Conservation (phyloP, 192 early-diverging fungal genomes). For the Coemansia sp. region DNA sequence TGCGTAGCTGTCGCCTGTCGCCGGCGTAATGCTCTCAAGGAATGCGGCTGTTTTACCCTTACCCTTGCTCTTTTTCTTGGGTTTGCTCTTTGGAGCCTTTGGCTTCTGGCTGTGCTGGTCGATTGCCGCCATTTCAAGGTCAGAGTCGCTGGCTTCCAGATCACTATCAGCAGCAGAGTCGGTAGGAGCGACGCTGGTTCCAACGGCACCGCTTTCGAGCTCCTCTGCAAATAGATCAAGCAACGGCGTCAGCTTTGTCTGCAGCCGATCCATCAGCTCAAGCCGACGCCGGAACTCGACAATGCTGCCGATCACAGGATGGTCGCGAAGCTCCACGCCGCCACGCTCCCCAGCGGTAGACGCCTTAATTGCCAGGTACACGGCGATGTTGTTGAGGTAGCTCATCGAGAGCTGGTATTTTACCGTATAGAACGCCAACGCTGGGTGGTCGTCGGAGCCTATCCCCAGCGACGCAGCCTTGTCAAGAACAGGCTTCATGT, state of each 20-base stretch:
- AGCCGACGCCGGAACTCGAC: constrained; percentile 74
- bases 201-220: constrained; percentile 51
- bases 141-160: constrained; percentile 6
- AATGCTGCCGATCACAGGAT: constrained; percentile 85
- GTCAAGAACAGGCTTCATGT: constrained; percentile 33
- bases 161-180: neutral
- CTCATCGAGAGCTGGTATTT: constrained; percentile 63
- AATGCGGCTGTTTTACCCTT: constrained; percentile 4
- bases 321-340: constrained; percentile 63
- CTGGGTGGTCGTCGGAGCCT: constrained; percentile 43
- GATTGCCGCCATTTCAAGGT: constrained; percentile 34
- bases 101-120: neutral
- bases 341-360: constrained; percentile 56
- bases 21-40: constrained; percentile 3
- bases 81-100: constrained; percentile 10
- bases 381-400: constrained; percentile 89
- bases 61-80: constrained; percentile 16
- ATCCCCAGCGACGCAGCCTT: constrained; percentile 29
- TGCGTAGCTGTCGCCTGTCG: constrained; percentile 46
- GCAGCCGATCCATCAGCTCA: constrained; percentile 68
- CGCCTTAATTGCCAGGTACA: constrained; percentile 76
- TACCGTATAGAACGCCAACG: constrained; percentile 50
- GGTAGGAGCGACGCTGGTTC: constrained; percentile 13
- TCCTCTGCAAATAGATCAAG: constrained; percentile 58
- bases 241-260: constrained; percentile 58